Conservation (phyloP, 495 filamentous ascomycete genomes). For the Podospora fimiseda region DNA sequence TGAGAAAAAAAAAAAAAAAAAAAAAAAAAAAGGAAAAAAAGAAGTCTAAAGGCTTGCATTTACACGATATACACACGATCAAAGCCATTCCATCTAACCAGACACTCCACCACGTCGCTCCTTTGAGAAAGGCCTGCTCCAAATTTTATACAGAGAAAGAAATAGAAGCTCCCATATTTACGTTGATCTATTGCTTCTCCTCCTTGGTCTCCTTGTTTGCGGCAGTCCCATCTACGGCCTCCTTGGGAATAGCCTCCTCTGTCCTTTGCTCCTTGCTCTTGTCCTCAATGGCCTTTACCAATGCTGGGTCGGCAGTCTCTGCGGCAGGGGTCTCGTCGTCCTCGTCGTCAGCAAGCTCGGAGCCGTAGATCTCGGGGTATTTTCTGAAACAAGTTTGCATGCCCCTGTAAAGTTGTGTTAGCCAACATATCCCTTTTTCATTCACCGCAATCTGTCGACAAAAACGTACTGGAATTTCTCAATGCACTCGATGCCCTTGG, state of each 20-base stretch:
- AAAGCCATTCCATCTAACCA: conserved; percentile 1
- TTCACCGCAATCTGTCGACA: background rate
- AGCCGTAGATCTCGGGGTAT: conserved; percentile 86
- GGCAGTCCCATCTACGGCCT: conserved; percentile 20
- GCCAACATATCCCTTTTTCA: background rate
- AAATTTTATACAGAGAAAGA: background rate
- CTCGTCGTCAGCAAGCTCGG: conserved; percentile 86
- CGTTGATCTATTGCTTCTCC: conserved; percentile 13
- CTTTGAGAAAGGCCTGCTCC: conserved; percentile 1
- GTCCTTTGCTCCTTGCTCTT: conserved; percentile 7
- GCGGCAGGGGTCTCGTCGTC: conserved; percentile 27
- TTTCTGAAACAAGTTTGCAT: conserved; percentile 97
- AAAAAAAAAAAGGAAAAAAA: background rate
- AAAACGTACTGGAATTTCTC: conserved; percentile 85
- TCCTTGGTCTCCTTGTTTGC: conserved; percentile 23
- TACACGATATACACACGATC: conserved; percentile 15
- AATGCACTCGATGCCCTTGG: conserved; percentile 98
- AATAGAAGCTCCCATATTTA: background rate
- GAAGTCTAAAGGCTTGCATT: conserved; percentile 9
- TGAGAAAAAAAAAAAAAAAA: background rate
- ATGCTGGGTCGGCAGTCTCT: conserved; percentile 3
- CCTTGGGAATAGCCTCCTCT: conserved; percentile 14
- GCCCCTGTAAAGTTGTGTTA: conserved; percentile 44
- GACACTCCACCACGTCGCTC: background rate
- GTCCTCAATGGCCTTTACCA: conserved; percentile 1